Base-by-base conservation (phyloP, 768 basidiomycete genomes). In the Clathrus columnatus region DNA sequence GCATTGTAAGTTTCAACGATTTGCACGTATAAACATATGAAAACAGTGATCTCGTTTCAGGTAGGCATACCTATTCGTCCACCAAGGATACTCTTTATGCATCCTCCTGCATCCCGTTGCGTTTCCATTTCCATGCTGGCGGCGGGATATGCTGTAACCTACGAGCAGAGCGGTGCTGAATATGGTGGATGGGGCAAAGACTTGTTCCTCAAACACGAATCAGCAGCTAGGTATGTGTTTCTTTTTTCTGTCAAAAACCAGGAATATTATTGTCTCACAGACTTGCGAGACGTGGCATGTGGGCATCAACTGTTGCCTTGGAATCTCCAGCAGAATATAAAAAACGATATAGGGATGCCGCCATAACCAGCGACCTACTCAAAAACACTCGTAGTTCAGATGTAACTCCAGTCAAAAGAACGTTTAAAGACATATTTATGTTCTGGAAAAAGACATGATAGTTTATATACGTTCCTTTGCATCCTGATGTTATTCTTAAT, bases 251-350 rank as follows among this genome's bases (percentile, higher is more conserved):
- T 36, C 32, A 32, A 45, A 18, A 21, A 53, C 3, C 11, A 1
- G 49, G 14, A 24, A 21, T 41, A 54, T n/a, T 10, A 26, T 48
- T 41, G 36, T 26, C n/a, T 2, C 36, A 4, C 56, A 92, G 89
- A 62, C 65, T 68, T 30, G 77, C 78, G 27, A 78, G 76, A 50
- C 71, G 74, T 57, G 92, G 92, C 0, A 86, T 92, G 76, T 95
- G 91, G 91, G 72, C 68, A 24, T 59, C 76, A 2, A 82, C 81
- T 1, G 62, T 61, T 0, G 61, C 59, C 5, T 71, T 71, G 14
- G 92, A 94, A 61, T 81, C 79, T 7, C 92, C 92, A 0, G 78
- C 82, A 0, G 83, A 86, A 48, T 94, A 87, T 68, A 94, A 96
- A 70, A 81, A 80, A 29, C 75, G 88, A 30, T 68, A 82, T 61